Percentiles rank a stretch among this genome's conserved stretches.
Conservation (phyloP, 257 asterid species). For the Galeopsis tetrahit region DNA sequence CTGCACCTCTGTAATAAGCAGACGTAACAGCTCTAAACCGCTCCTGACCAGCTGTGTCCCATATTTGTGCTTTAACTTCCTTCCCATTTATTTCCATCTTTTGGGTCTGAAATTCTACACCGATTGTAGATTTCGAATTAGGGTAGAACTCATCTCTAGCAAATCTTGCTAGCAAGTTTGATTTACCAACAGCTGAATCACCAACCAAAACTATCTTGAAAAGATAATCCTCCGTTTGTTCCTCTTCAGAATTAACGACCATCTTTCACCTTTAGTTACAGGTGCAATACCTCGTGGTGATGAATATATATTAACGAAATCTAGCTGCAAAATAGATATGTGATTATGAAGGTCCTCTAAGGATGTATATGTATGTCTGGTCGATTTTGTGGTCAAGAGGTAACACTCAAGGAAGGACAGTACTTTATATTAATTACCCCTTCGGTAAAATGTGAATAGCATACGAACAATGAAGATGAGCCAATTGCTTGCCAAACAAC, state of each 20-base stretch:
- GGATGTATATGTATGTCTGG: constrained; percentile 8
- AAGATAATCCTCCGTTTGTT: constrained; percentile 81
- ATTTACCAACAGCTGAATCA: constrained; percentile 97
- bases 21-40: constrained; percentile 97
- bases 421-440: no score
- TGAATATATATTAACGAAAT: constrained; percentile 26
- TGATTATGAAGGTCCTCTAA: neutral
- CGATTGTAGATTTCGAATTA: constrained; percentile 91
- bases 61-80: constrained; percentile 93
- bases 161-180: constrained; percentile 93
- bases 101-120: constrained; percentile 98
- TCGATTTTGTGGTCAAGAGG: constrained; percentile 26
- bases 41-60: constrained; percentile 99
- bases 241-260: constrained; percentile 63
- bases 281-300: constrained; percentile 44
- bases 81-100: constrained; percentile 83
- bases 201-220: constrained; percentile 80
- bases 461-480: constrained; percentile 16
- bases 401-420: constrained; percentile 31
- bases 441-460: no score
- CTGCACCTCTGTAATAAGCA: constrained; percentile 97
- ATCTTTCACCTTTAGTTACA: constrained; percentile 47
- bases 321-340: neutral
- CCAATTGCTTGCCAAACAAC: constrained; percentile 29
- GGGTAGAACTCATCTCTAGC: constrained; percentile 93